These are phyloP conservation scores for Spirogloea muscicola DNA, from an alignment of 139 green algal species.

Conservation along the genomic window DNA sequence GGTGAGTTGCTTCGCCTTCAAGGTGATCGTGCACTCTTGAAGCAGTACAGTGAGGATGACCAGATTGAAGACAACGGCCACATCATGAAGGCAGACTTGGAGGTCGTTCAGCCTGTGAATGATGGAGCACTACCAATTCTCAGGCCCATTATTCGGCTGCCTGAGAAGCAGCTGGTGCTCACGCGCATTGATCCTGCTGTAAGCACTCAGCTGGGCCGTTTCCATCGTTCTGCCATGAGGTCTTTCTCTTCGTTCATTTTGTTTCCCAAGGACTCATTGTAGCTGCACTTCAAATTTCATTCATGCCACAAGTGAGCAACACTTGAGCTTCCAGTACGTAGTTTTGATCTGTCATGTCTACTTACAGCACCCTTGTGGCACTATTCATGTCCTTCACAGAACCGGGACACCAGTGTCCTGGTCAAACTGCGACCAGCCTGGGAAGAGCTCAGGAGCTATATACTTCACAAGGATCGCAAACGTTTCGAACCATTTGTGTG, in stretches of 20 bases:
- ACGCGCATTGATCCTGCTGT: constrained; percentile 33
- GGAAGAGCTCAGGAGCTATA: constrained; percentile 40
- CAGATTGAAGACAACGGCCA: constrained; percentile 9
- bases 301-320: too few species aligned
- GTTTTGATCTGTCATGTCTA: too few species aligned
- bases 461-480: constrained; percentile 26
- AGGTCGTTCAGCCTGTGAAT: not conserved
- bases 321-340: too few species aligned
- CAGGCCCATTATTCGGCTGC: constrained; percentile 30
- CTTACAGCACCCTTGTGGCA: too few species aligned
- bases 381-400: too few species aligned
- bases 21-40: constrained; percentile 11
- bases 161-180: constrained; percentile 23
- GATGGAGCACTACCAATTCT: constrained; percentile 7
- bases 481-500: constrained; percentile 51
- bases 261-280: too few species aligned
- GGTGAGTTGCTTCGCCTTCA: constrained; percentile 15
- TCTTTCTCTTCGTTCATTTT: too few species aligned
- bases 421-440: constrained; percentile 32
- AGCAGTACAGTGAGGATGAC: constrained; percentile 25
- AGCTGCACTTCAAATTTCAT: too few species aligned
- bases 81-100: constrained; percentile 8
- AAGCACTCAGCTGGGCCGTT: too few species aligned
- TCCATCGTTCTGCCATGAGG: too few species aligned
- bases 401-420: constrained; percentile 43